Evolutionary conservation across 202 grass and related monocot genomes (phyloP).

Genomic region (Carex arenaria): DNA sequence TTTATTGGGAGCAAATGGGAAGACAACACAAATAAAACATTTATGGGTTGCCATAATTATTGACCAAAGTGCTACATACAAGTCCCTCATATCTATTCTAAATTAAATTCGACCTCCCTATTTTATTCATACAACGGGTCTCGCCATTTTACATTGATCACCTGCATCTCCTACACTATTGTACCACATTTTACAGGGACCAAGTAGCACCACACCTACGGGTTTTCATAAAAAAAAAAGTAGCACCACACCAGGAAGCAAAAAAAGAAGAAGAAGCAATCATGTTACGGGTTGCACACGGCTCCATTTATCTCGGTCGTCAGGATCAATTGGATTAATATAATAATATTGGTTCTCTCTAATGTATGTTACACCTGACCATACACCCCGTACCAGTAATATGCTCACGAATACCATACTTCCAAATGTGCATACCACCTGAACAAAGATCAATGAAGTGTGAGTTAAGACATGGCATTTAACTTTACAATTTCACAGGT

Average conservation of each 20-base stretch:
- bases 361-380: constrained; percentile 74
- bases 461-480: not conserved
- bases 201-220: not conserved
- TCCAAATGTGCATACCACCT: constrained; percentile 87
- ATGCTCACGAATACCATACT: constrained; percentile 80
- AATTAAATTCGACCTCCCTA: not conserved
- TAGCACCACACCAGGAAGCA: not conserved
- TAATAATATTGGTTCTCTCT: constrained; percentile 68
- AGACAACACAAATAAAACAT: not conserved
- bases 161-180: not conserved
- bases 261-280: not conserved
- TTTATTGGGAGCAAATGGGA: not conserved
- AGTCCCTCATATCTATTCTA: not conserved
- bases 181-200: not conserved
- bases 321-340: constrained; percentile 50
- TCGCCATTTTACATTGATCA: not conserved
- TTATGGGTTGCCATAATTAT: not conserved
- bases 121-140: not conserved
- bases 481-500: not conserved
- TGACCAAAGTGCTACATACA: not conserved
- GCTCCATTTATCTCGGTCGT: constrained; percentile 50
- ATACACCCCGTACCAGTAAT: constrained; percentile 70
- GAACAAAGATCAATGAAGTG: constrained; percentile 9
- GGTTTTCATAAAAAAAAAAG: too few species aligned
- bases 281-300: constrained; percentile 43